These are phyloP conservation scores for Acacia melanoxylon DNA, from an alignment of 306 rosid species.

Conservation along the genomic window DNA sequence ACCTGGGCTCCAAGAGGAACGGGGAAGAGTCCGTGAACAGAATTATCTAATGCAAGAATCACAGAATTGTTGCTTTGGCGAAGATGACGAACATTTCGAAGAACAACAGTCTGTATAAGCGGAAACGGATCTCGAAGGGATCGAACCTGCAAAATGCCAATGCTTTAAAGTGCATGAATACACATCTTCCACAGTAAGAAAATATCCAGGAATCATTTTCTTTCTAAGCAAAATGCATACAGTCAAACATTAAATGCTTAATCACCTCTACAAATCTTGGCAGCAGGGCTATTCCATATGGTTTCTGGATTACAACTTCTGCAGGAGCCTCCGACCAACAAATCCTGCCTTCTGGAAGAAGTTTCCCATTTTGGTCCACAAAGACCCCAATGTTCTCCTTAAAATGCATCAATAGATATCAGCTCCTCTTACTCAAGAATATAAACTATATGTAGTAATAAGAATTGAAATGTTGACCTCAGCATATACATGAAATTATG, in stretches of 20 bases:
- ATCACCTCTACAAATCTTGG: conserved; percentile 93
- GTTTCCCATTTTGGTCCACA: conserved; percentile 97
- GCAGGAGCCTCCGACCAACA: conserved; percentile 98
- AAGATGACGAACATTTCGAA: conserved; percentile 79
- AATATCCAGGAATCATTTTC: not conserved
- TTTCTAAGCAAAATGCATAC: not conserved
- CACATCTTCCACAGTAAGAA: conserved; percentile 21
- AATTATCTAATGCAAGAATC: conserved; percentile 73
- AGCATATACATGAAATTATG: not conserved
- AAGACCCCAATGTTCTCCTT: conserved; percentile 98
- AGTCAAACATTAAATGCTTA: not conserved
- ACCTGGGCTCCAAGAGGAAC: conserved; percentile 99
- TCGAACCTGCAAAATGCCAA: conserved; percentile 68
- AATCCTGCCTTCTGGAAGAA: conserved; percentile 86
- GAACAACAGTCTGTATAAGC: conserved; percentile 88
- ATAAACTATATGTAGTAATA: not conserved
- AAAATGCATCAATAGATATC: conserved; percentile 29
- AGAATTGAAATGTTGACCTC: conserved; percentile 20
- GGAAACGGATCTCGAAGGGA: conserved; percentile 87
- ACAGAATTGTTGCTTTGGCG: conserved; percentile 59
- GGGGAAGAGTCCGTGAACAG: conserved; percentile 89
- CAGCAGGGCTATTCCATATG: conserved; percentile 81
- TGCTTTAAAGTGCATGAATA: conserved; percentile 20
- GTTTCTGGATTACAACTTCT: conserved; percentile 77
- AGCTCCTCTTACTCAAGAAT: conserved; percentile 21